A percentile compares a stretch with the other conserved stretches of the same genome.
Conservation (phyloP, 2,329 filamentous ascomycete genomes). For the Pseudocercospora fuligena region DNA sequence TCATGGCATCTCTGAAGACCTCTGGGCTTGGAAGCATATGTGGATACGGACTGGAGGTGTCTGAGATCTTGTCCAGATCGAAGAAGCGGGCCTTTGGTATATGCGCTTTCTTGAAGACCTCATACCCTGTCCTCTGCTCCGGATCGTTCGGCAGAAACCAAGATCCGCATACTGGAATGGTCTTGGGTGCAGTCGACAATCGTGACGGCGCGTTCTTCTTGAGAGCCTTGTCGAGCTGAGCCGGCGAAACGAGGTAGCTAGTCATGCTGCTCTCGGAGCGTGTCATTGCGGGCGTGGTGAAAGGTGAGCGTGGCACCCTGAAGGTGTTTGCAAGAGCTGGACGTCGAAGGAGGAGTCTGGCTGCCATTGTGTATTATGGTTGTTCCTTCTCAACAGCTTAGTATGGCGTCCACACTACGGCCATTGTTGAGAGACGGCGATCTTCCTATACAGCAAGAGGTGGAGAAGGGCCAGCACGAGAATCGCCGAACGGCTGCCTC, state of each 20-base stretch:
- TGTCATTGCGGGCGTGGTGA: conserved; percentile 38
- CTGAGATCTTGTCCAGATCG: conserved; percentile 89
- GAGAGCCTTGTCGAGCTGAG: conserved; percentile 79
- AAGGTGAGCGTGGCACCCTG: conserved; percentile 9
- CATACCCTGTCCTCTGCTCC: conserved; percentile 72
- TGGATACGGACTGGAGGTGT: conserved; percentile 85
- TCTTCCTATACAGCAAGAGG: not conserved
- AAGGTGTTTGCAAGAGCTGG: conserved; percentile 9
- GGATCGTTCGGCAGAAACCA: conserved; percentile 96
- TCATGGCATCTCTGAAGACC: conserved; percentile 86
- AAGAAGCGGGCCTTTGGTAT: conserved; percentile 95
- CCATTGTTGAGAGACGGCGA: conserved; percentile 9
- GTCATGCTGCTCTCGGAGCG: conserved; percentile 59
- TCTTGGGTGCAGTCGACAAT: conserved; percentile 79
- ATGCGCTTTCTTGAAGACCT: conserved; percentile 79
- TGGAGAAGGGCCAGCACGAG: conserved; percentile 1
- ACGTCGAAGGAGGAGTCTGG: conserved; percentile 16
- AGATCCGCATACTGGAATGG: conserved; percentile 86
- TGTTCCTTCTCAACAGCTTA: not conserved
- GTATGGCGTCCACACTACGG: not conserved
- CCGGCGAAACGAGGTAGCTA: conserved; percentile 84
- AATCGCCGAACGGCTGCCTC: not conserved
- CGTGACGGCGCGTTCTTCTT: conserved; percentile 79
- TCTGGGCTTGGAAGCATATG: conserved; percentile 91
- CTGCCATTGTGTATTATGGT: conserved; percentile 5